Percentiles rank a stretch among this genome's conserved stretches.
These are phyloP conservation scores for Lepidopterella palustris DNA, from an alignment of 495 filamentous ascomycete genomes.

Conservation along the genomic window DNA sequence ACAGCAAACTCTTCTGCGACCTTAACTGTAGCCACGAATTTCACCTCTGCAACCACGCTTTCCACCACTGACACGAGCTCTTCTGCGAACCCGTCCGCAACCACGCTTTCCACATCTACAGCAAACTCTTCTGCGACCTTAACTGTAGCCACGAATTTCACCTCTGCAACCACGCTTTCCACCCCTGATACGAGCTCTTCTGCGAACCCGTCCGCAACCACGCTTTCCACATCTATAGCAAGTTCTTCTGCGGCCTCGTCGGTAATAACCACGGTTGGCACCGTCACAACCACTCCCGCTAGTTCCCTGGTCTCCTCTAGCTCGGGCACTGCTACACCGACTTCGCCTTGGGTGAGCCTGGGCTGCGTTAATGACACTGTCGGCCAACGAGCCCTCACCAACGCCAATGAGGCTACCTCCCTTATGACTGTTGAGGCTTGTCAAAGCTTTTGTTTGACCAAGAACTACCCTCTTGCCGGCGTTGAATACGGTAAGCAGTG, in stretches of 20 bases:
- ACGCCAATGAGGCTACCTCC: neutral
- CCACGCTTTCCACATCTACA: neutral
- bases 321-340: neutral
- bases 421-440: neutral
- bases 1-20: too few species aligned
- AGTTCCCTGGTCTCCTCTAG: neutral
- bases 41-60: neutral
- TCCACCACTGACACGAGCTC: neutral
- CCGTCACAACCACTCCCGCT: too few species aligned
- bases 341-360: neutral
- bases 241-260: neutral
- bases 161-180: neutral
- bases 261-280: too few species aligned
- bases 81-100: too few species aligned
- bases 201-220: neutral
- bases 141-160: neutral
- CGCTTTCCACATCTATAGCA: neutral
- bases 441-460: neutral
- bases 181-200: neutral
- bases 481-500: constrained; percentile 9
- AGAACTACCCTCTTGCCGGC: constrained; percentile 15
- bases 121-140: neutral
- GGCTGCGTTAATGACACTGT: constrained; percentile 1
- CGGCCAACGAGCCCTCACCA: neutral
- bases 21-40: too few species aligned